These are phyloP conservation scores for Penicillium sp. DNA, from an alignment of 2,329 filamentous ascomycete species.

Conservation along the genomic window DNA sequence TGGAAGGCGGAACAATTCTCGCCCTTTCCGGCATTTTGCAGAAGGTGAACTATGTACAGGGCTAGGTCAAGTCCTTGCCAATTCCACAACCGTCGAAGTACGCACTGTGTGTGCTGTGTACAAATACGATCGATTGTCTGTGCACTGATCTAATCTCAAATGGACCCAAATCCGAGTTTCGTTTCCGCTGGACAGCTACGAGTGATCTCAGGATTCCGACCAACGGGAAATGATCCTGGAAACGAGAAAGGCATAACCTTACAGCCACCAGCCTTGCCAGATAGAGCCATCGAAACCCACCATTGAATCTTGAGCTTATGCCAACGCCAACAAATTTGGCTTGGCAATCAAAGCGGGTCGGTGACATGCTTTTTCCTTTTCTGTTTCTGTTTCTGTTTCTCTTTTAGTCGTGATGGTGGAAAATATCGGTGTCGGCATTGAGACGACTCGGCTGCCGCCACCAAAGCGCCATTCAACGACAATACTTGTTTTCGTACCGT, in stretches of 20 bases:
- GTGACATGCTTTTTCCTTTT: not conserved
- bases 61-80: no score
- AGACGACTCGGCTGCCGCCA: not conserved
- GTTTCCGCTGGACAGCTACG: not conserved
- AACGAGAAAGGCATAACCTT: not conserved
- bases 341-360: not conserved
- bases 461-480: not conserved
- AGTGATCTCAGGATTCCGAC: conserved; percentile 4
- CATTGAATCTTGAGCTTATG: conserved; percentile 30
- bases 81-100: no score
- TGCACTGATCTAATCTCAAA: conserved; percentile 16
- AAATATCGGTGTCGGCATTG: not conserved
- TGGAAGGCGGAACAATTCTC: not conserved
- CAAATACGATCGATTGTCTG: conserved; percentile 4
- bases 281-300: conserved; percentile 10
- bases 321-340: conserved; percentile 8
- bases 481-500: not conserved
- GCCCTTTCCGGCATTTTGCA: not conserved
- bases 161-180: not conserved
- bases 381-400: not conserved
- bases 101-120: not conserved
- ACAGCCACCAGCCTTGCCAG: not conserved
- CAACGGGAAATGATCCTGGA: not conserved
- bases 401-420: not conserved
- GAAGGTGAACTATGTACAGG: no score